These are phyloP conservation scores for Benincasa hispida DNA, from an alignment of 306 rosid genomes.

Conservation along the genomic window DNA sequence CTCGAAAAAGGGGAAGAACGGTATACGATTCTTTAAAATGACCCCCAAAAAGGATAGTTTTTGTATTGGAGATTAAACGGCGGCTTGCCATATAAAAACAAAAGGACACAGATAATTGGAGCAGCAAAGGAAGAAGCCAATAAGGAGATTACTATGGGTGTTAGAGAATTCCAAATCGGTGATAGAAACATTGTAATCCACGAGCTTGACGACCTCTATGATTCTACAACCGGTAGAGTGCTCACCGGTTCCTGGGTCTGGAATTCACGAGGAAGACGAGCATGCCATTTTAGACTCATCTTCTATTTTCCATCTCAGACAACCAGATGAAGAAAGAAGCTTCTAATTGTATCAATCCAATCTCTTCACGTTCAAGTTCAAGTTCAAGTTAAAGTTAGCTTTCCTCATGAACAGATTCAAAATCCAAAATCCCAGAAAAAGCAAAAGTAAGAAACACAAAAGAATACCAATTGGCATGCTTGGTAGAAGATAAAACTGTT, in stretches of 20 bases:
- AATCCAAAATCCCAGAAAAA: not conserved
- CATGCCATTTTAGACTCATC: not conserved
- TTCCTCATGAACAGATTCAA: not conserved
- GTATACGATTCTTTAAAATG: not conserved
- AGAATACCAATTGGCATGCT: not conserved
- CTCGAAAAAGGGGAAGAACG: not conserved
- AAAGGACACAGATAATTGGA: not conserved
- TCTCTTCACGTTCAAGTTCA: too few relatives aligned
- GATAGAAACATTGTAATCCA: slow-evolving; percentile 10
- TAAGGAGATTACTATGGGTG: not conserved
- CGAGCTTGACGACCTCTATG: slow-evolving; percentile 20
- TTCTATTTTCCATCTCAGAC: slow-evolving; percentile 14
- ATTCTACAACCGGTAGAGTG: slow-evolving; percentile 17
- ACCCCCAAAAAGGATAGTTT: not conserved
- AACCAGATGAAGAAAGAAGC: not conserved
- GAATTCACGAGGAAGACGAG: slow-evolving; percentile 4
- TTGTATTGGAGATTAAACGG: not conserved
- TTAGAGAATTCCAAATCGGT: slow-evolving; percentile 8
- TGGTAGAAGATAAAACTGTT: not conserved
- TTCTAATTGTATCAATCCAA: not conserved
- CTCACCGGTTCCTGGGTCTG: slow-evolving; percentile 29
- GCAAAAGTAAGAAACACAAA: not conserved
- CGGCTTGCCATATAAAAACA: not conserved
- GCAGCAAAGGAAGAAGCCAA: not conserved
- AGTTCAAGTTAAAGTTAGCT: not conserved